phyloP scores from a whole-genome alignment of 495 filamentous ascomycete genomes.

The Talaromyces wortmannii region DNA sequence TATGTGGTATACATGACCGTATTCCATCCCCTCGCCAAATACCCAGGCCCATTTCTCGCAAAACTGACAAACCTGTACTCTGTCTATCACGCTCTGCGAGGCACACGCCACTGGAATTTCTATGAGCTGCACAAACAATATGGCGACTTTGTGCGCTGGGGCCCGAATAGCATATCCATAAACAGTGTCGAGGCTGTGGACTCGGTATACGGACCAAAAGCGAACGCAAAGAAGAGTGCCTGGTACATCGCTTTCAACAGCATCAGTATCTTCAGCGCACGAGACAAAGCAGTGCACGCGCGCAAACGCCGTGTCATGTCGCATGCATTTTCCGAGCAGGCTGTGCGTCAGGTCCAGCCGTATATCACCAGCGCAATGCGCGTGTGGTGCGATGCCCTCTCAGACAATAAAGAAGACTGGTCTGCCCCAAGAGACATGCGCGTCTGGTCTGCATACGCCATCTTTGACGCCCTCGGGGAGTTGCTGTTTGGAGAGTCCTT shows the following conservation, averaged over 20 bases:
- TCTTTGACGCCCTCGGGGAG: constrained; percentile 65
- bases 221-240: constrained; percentile 3
- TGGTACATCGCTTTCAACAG: constrained; percentile 4
- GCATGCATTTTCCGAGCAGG: constrained; percentile 7
- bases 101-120: not conserved
- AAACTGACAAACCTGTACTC: constrained; percentile 43
- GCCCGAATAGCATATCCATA: constrained; percentile 56
- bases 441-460: constrained; percentile 56
- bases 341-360: constrained; percentile 2
- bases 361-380: not conserved
- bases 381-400: not conserved
- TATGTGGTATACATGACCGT: not conserved
- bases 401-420: not conserved
- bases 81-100: not conserved
- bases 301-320: constrained; percentile 3
- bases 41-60: constrained; percentile 39
- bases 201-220: constrained; percentile 45
- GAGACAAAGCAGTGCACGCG: constrained; percentile 1
- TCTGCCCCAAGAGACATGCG: constrained; percentile 33
- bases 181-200: constrained; percentile 50
- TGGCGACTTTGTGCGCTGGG: constrained; percentile 54
- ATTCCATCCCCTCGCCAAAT: constrained; percentile 2
- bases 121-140: constrained; percentile 34
- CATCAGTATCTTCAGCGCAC: not conserved
- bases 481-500: constrained; percentile 63